Percentiles rank a stretch among this genome's conserved stretches.
Conservation (phyloP, 139 green algal genomes). For the Edaphochlamys debaryana region DNA sequence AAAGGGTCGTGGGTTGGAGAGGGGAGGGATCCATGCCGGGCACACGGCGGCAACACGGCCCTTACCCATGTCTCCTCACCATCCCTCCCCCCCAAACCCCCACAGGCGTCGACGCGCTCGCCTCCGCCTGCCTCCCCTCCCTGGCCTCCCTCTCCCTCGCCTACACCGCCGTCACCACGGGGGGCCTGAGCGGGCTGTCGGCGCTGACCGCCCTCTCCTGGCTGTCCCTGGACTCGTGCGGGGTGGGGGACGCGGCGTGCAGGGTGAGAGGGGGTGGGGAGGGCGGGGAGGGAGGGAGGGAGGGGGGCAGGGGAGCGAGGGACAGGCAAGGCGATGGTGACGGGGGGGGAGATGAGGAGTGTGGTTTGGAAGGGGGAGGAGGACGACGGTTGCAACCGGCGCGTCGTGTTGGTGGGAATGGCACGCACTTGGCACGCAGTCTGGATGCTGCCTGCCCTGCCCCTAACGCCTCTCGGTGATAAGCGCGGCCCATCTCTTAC, state of each 20-base stretch:
- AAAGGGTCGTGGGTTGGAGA: no score
- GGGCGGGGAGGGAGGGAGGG: neutral
- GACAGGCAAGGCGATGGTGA: neutral
- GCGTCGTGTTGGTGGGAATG: no score
- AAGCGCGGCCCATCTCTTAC: no score
- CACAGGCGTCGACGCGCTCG: neutral
- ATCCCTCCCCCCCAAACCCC: neutral
- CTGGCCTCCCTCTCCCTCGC: conserved; percentile 3
- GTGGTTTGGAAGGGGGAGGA: no score
- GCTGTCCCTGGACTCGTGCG: conserved; percentile 27
- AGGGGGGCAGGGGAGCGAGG: neutral
- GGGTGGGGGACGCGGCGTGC: conserved; percentile 17
- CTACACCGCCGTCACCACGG: conserved; percentile 20
- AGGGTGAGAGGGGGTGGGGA: neutral
- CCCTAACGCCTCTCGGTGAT: no score
- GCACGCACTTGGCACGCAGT: no score
- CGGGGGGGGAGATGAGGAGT: no score
- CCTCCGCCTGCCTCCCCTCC: neutral
- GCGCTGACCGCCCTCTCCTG: neutral
- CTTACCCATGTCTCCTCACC: no score
- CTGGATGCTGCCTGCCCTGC: no score
- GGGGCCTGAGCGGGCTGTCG: neutral
- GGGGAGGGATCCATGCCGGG: no score
- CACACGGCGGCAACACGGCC: no score
- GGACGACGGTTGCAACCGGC: no score